Conservation (phyloP, 495 filamentous ascomycete species). For the Neurospora sp. region DNA sequence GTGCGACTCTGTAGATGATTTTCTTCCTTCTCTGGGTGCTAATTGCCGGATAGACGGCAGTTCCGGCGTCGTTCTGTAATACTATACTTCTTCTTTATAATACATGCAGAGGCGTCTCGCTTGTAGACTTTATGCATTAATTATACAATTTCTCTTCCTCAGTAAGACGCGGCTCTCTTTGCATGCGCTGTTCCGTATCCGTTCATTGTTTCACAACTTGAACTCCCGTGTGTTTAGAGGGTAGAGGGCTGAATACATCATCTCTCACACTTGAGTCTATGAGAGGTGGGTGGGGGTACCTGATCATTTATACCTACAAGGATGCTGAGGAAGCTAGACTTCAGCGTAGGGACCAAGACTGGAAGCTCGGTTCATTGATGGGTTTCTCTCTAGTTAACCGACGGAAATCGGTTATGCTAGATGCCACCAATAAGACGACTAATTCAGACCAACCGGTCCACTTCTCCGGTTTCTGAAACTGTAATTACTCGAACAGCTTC, state of each 20-base stretch:
- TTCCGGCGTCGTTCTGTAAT: not conserved
- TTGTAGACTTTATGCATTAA: constrained; percentile 13
- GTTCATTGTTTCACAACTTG: not conserved
- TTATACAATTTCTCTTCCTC: not conserved
- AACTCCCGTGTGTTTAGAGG: not conserved
- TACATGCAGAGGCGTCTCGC: constrained; percentile 15
- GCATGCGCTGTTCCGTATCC: not conserved
- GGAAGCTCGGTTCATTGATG: not conserved
- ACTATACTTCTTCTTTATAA: constrained; percentile 5
- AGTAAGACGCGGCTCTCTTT: not conserved
- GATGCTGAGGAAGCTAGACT: not conserved
- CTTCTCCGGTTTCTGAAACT: not conserved
- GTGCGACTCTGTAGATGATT: constrained; percentile 13
- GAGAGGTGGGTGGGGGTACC: not conserved
- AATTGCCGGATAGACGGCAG: constrained; percentile 23
- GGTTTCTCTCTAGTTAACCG: not conserved
- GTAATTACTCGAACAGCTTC: not conserved
- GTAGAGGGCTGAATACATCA: not conserved
- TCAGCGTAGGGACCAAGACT: not conserved
- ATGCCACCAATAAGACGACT: not conserved
- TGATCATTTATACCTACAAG: not conserved
- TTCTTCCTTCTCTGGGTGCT: constrained; percentile 30
- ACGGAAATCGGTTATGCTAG: not conserved
- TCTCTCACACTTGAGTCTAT: not conserved
- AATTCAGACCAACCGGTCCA: not conserved